Evolutionary conservation across 768 basidiomycete genomes (phyloP).

Genomic region (Auriscalpium microsporum): DNA sequence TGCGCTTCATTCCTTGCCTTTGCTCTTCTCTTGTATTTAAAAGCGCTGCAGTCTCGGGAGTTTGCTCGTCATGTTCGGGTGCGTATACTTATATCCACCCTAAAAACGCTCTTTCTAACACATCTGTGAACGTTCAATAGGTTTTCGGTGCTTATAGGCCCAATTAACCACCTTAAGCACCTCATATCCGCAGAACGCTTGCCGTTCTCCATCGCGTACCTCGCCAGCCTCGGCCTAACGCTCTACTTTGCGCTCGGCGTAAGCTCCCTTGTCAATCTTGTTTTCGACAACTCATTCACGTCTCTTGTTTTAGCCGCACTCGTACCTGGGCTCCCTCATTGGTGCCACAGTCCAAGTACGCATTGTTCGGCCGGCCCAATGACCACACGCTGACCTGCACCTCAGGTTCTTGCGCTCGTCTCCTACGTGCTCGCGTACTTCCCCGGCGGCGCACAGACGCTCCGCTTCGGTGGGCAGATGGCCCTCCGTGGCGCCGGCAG

Average conservation of each 20-base stretch:
- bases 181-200: conserved; percentile 73
- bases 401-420: conserved; percentile 70
- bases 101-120: not conserved
- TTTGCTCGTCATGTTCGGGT: conserved; percentile 95
- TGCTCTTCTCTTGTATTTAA: not conserved
- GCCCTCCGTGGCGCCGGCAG: conserved; percentile 79
- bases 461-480: conserved; percentile 71
- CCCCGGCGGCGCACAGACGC: conserved; percentile 78
- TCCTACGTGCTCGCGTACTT: conserved; percentile 93
- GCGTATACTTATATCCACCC: conserved; percentile 20
- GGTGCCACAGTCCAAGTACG: conserved; percentile 74
- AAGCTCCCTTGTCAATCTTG: conserved; percentile 23
- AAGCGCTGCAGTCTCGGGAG: conserved; percentile 59
- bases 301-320: conserved; percentile 47
- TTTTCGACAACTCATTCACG: not conserved
- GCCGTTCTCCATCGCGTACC: conserved; percentile 78
- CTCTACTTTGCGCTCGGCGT: conserved; percentile 90
- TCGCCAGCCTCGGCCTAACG: conserved; percentile 75
- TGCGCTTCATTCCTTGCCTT: conserved; percentile 18
- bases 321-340: conserved; percentile 80
- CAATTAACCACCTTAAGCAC: conserved; percentile 88
- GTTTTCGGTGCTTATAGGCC: conserved; percentile 82
- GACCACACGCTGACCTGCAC: not conserved
- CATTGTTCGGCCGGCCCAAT: not conserved
- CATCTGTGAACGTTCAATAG: conserved; percentile 27